Percentiles rank a stretch among this genome's conserved stretches.
phyloP scores from a whole-genome alignment of 2,329 filamentous ascomycete species.

The Colletotrichum shisoi region DNA sequence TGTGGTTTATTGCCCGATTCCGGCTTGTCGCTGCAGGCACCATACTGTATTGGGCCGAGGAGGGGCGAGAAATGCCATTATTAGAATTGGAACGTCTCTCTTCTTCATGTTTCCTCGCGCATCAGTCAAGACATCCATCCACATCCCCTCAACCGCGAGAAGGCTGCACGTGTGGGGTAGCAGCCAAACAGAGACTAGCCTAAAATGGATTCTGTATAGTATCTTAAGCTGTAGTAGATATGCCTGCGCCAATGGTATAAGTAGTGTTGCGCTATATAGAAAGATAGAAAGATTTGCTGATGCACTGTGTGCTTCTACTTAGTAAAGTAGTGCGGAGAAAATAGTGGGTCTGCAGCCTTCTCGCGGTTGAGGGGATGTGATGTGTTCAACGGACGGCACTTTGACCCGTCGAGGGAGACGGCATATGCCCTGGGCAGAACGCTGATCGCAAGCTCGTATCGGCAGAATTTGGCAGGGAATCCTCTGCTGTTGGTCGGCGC shows the following conservation, averaged over 20 bases:
- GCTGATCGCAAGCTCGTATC: slow-evolving; percentile 31
- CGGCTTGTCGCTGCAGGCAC: slow-evolving; percentile 26
- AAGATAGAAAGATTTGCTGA: no score
- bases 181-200: no score
- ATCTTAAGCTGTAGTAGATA: no score
- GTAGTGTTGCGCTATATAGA: no score
- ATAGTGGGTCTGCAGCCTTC: no score
- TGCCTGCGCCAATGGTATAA: no score
- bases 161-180: no score
- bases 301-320: no score
- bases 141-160: no score
- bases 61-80: slow-evolving; percentile 23
- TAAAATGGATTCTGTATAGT: no score
- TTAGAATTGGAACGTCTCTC: slow-evolving; percentile 28
- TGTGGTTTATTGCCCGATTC: slow-evolving; percentile 25
- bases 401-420: neutral
- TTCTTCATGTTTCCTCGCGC: neutral
- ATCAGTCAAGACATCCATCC: neutral
- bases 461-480: slow-evolving; percentile 1
- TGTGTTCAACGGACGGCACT: neutral
- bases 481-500: neutral
- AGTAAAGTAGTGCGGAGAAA: no score
- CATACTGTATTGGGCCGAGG: slow-evolving; percentile 14
- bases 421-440: slow-evolving; percentile 1
- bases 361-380: no score